phyloP scores from a whole-genome alignment of 768 basidiomycete genomes.

The Naematelia aurantialba region DNA sequence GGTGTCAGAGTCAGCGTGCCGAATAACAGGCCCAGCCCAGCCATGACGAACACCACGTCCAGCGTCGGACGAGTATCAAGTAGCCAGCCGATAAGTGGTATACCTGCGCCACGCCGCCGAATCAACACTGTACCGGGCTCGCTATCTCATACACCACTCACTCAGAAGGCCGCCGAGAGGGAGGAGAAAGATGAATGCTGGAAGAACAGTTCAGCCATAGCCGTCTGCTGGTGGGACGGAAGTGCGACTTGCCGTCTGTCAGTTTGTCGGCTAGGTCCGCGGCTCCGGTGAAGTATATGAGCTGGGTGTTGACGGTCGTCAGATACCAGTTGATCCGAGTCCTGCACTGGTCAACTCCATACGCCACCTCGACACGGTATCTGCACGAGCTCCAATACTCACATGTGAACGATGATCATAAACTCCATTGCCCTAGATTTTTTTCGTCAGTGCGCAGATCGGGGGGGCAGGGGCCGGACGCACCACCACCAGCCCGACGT shows the following conservation, averaged over 20 bases:
- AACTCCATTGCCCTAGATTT: constrained; percentile 20
- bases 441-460: background rate
- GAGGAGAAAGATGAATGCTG: constrained; percentile 51
- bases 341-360: too few species aligned
- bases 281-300: constrained; percentile 46
- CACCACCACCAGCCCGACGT: constrained; percentile 48
- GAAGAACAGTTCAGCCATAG: constrained; percentile 13
- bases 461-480: constrained; percentile 9
- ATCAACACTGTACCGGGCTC: background rate
- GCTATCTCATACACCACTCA: too few species aligned
- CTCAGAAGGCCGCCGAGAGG: constrained; percentile 51
- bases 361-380: background rate
- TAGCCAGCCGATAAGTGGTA: constrained; percentile 41
- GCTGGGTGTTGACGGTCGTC: constrained; percentile 46
- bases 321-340: constrained; percentile 52
- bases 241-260: constrained; percentile 25
- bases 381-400: constrained; percentile 6
- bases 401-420: constrained; percentile 48
- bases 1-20: constrained; percentile 44
- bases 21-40: constrained; percentile 40
- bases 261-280: constrained; percentile 38
- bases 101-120: constrained; percentile 5
- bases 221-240: background rate
- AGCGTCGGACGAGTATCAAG: constrained; percentile 36
- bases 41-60: constrained; percentile 36